Conservation (phyloP, 495 filamentous ascomycete genomes). For the Pyrenopolyporus hunteri region DNA sequence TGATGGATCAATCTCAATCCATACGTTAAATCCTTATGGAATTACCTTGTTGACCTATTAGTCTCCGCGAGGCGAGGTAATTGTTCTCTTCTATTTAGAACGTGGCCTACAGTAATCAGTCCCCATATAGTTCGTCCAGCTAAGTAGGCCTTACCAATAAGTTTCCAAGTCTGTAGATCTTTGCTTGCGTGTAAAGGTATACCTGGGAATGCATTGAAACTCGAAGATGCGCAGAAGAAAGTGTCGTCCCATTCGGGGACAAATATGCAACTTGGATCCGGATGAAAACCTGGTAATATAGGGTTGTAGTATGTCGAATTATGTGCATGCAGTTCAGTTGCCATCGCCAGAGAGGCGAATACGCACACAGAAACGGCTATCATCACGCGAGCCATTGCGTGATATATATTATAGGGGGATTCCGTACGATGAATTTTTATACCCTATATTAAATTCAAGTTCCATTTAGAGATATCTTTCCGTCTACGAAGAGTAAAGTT, state of each 20-base stretch:
- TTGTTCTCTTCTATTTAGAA: slow-evolving; percentile 48
- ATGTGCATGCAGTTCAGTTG: not conserved
- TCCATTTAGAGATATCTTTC: not conserved
- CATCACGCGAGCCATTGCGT: not conserved
- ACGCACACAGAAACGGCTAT: not conserved
- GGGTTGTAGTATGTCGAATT: slow-evolving; percentile 56
- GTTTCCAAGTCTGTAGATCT: slow-evolving; percentile 59
- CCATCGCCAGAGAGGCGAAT: slow-evolving; percentile 10
- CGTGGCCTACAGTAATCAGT: slow-evolving; percentile 43
- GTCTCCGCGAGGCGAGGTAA: slow-evolving; percentile 51
- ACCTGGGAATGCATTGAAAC: slow-evolving; percentile 61
- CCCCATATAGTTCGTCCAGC: not conserved
- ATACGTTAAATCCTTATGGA: not conserved
- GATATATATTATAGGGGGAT: not conserved
- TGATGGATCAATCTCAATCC: not conserved
- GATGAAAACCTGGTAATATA: slow-evolving; percentile 61
- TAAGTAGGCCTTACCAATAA: slow-evolving; percentile 42
- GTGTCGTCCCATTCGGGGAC: slow-evolving; percentile 55
- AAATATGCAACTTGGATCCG: slow-evolving; percentile 61
- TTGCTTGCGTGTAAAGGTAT: slow-evolving; percentile 60
- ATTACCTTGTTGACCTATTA: slow-evolving; percentile 50
- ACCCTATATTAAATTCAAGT: too few species aligned
- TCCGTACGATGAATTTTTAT: too few species aligned
- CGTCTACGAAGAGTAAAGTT: not conserved
- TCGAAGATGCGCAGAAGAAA: slow-evolving; percentile 60